phyloP scores from a whole-genome alignment of 2,329 filamentous ascomycete species.

The Esteya vermicola region DNA sequence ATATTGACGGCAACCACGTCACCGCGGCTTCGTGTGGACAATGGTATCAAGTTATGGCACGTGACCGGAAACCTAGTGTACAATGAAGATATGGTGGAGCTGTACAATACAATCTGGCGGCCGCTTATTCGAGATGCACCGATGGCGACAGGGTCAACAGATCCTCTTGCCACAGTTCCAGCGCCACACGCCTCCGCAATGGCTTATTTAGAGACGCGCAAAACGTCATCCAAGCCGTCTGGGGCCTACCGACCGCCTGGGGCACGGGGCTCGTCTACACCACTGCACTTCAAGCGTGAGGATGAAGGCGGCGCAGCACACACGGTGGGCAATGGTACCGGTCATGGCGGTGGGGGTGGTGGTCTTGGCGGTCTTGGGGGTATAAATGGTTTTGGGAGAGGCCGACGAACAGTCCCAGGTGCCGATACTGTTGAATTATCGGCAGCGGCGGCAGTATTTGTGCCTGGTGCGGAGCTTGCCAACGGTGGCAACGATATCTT shows the following conservation, averaged over 20 bases:
- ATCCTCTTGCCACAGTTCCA: conserved; percentile 63
- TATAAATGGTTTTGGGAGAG: conserved; percentile 65
- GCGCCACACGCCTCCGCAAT: conserved; percentile 70
- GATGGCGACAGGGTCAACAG: conserved; percentile 29
- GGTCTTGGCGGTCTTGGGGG: conserved; percentile 32
- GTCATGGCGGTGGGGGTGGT: conserved; percentile 27
- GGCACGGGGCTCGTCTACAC: conserved; percentile 76
- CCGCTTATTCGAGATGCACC: conserved; percentile 42
- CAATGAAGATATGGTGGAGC: conserved; percentile 84
- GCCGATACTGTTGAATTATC: conserved; percentile 59
- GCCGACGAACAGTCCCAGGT: conserved; percentile 71
- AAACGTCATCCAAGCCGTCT: conserved; percentile 93
- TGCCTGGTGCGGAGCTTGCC: conserved; percentile 34
- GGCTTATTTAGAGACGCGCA: conserved; percentile 69
- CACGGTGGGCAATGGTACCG: conserved; percentile 62
- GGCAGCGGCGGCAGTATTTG: conserved; percentile 43
- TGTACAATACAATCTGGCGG: conserved; percentile 84
- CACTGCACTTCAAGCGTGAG: conserved; percentile 91
- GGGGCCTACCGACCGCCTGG: conserved; percentile 93
- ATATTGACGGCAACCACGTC: conserved; percentile 97
- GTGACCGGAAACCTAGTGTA: conserved; percentile 82
- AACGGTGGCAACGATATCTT: conserved; percentile 61
- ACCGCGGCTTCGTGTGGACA: conserved; percentile 88
- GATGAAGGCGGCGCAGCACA: conserved; percentile 87
- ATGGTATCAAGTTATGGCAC: conserved; percentile 92